Evolutionary conservation across 345 rosid genomes (phyloP).

Genomic region (Kernera saxatilis): DNA sequence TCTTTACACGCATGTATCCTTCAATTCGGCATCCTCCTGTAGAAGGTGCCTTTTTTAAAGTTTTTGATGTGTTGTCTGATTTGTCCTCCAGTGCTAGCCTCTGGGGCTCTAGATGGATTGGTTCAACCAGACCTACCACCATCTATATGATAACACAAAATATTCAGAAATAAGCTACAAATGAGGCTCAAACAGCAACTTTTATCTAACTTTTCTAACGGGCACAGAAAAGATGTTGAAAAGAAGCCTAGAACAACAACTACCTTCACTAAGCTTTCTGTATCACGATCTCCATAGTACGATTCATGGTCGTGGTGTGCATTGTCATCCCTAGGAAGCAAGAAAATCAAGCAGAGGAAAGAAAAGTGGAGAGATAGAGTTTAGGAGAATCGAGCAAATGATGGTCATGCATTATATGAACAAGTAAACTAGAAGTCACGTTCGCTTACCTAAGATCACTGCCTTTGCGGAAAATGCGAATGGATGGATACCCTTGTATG

Average conservation of each 20-base stretch:
- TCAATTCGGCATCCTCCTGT: slow-evolving; percentile 97
- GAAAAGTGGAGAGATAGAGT: background rate
- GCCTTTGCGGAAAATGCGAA: slow-evolving; percentile 98
- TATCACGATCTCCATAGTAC: slow-evolving; percentile 98
- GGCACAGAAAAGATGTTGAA: slow-evolving; percentile 1
- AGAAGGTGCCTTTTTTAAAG: slow-evolving; percentile 65
- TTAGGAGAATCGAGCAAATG: background rate
- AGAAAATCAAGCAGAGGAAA: background rate
- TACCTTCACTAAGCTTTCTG: slow-evolving; percentile 92
- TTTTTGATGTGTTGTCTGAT: slow-evolving; percentile 33
- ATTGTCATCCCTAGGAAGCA: slow-evolving; percentile 65
- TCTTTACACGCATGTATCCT: slow-evolving; percentile 93
- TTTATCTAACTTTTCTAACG: background rate
- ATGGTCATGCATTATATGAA: background rate
- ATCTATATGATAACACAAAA: slow-evolving; percentile 42
- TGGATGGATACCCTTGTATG: slow-evolving; percentile 95
- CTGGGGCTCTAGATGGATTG: slow-evolving; percentile 55
- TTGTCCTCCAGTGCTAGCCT: slow-evolving; percentile 51
- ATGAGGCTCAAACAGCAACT: background rate
- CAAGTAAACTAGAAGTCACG: background rate
- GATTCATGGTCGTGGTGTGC: slow-evolving; percentile 96
- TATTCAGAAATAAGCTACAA: background rate
- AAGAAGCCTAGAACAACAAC: slow-evolving; percentile 10
- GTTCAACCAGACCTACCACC: slow-evolving; percentile 62
- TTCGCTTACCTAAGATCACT: slow-evolving; percentile 65